Base-by-base conservation (phyloP, 495 filamentous ascomycete genomes). In the Barbatosphaeria neglecta region DNA sequence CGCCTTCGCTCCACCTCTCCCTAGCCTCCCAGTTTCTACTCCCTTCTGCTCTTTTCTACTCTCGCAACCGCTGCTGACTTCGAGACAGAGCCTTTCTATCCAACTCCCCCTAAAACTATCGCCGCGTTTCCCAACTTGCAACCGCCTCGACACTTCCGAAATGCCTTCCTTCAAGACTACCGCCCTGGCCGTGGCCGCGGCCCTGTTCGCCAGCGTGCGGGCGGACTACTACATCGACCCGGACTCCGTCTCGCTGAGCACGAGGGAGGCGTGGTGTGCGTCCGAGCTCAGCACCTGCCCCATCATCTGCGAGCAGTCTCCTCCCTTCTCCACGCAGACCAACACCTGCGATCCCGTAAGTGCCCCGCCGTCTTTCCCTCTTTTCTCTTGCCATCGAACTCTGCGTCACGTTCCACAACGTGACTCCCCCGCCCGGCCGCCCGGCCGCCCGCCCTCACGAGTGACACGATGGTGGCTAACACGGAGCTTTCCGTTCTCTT, bases 311-410 rank as follows among this genome's bases (percentile, higher is more conserved):
- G 67, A 83, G 35, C 84, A 94, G 55, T 58, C 76, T 22, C 57
- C 76, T 11, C 64, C 70, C 10, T 71, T 70, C 33, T 50, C 50
- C 4, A 76, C 81, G 22, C 51, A 61, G 6, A 50, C 60, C 16
- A 93, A 95, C 63, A 67, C 58, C 23, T 94, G 89, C 60, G 73
- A 86, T 55, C 52, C 83, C 15, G 87, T 90, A 75, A 61, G 85
- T 67, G 18, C 4, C 18, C 19, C n/a, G 11, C 18, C 7, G 38
- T 13, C 15, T 20, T 6, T 20, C n/a, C 4, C 6, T 19, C 8
- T 19, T 22, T 13, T 8, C 27, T 13, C 27, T 6, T 37, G 27
- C 33, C 6, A 10, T 15, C 20, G n/a, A n/a, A n/a, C 18, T 24
- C 15, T 22, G 8, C 13, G n/a, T 47, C 16, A 16, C 16, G 38